Evolutionary conservation across 2,329 filamentous ascomycete genomes (phyloP).

Genomic region (Reticulascus tulasneorum): DNA sequence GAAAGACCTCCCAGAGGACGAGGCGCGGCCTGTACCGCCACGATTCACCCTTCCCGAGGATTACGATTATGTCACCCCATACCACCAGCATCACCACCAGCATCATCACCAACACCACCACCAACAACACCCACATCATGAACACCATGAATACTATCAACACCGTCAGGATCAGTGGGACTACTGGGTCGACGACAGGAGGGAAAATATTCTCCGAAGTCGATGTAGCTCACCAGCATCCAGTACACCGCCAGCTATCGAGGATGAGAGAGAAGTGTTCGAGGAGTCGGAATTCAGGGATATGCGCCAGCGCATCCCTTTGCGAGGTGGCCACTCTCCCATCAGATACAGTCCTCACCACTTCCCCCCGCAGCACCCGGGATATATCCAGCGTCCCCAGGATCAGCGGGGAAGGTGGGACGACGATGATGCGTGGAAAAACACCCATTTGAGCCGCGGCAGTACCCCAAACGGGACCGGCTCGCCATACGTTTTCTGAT

Average conservation of each 20-base stretch:
- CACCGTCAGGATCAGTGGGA: conserved; percentile 11
- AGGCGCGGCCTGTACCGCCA: conserved; percentile 1
- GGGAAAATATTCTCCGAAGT: conserved; percentile 7
- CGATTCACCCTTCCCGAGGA: conserved; percentile 5
- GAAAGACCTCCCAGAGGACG: conserved; percentile 13
- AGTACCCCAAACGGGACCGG: conserved; percentile 16
- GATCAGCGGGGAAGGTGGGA: conserved; percentile 7
- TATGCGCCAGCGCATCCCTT: conserved; percentile 7
- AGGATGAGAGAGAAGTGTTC: conserved; percentile 6
- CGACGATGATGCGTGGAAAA: not conserved
- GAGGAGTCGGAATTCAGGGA: conserved; percentile 10
- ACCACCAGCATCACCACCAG: conserved; percentile 1
- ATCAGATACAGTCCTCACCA: not conserved
- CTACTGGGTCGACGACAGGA: conserved; percentile 12
- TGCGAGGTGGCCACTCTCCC: conserved; percentile 1
- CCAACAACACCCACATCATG: conserved; percentile 2
- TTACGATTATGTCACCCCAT: conserved; percentile 7
- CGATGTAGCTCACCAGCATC: conserved; percentile 9
- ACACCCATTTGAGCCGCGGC: conserved; percentile 2
- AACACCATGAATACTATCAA: conserved; percentile 3
- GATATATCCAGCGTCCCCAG: not conserved
- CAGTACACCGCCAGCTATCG: conserved; percentile 4
- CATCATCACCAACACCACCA: conserved; percentile 7
- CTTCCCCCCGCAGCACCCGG: too few species aligned
- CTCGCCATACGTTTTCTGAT: conserved; percentile 26